Evolutionary conservation across 495 filamentous ascomycete species (phyloP).

Genomic region (Letharia columbiana): DNA sequence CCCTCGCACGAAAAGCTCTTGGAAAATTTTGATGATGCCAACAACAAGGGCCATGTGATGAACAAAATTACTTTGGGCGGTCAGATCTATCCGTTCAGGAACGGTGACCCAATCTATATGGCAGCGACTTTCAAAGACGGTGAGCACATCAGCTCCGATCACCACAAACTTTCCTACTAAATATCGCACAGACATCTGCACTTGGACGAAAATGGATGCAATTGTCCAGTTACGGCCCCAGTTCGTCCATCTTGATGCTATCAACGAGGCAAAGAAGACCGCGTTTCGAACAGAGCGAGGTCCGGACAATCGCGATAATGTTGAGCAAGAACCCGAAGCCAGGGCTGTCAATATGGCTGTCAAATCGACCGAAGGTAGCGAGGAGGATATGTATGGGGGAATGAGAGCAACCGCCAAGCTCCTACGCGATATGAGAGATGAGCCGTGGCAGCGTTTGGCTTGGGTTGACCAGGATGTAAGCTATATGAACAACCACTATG

Average conservation of each 20-base stretch:
- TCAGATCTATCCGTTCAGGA: constrained; percentile 49
- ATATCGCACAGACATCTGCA: constrained; percentile 16
- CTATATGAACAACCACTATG: neutral
- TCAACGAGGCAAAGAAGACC: constrained; percentile 41
- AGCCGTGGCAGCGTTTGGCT: constrained; percentile 54
- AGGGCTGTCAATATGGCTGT: constrained; percentile 59
- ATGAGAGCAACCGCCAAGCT: constrained; percentile 46
- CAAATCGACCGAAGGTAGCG: constrained; percentile 52
- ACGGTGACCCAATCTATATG: constrained; percentile 59
- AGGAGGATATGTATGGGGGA: constrained; percentile 31
- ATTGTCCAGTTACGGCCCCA: constrained; percentile 68
- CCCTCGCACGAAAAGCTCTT: constrained; percentile 33
- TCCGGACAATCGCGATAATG: constrained; percentile 29
- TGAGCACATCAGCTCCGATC: constrained; percentile 30
- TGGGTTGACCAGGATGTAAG: constrained; percentile 63
- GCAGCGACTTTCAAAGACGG: constrained; percentile 58
- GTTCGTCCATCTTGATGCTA: constrained; percentile 65
- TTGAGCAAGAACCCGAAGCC: constrained; percentile 39
- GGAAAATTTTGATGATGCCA: constrained; percentile 40
- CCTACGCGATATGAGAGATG: constrained; percentile 54
- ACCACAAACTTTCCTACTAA: constrained; percentile 10
- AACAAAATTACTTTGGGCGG: constrained; percentile 58
- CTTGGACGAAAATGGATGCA: constrained; percentile 42
- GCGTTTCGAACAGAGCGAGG: constrained; percentile 30
- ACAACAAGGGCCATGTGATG: constrained; percentile 44